Evolutionary conservation across 1,284 basidiomycete species (phyloP), one percentile per base, ranked within the genome.

Genomic region (Laetiporus sulphureus): DNA sequence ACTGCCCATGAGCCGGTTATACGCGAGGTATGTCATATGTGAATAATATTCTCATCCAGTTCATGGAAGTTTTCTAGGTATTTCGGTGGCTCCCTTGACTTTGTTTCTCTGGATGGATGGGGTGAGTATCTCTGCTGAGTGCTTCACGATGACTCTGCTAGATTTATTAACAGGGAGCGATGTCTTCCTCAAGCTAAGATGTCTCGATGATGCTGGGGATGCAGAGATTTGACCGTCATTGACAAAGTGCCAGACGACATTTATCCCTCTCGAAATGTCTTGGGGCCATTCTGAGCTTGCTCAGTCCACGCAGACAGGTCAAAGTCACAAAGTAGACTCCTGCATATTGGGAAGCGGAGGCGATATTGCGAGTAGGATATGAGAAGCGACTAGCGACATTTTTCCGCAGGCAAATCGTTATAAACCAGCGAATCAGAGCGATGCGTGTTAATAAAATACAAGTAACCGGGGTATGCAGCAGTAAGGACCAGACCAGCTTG

Each of bases 1-100:
- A 0, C 64, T 92, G 42, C 90, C 90, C 3, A 86, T 92, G 83
- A 88, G 88, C 57, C 75, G 77, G 49, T 62, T 92, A 38, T 92
- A 92, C 56, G 80, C 87, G 19, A 79, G 66, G 70, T 79, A 56
- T 45, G 71, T 57, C 32, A 19, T 13, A 33, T 32, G 11, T 27
- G 7, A n/a, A 15, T 23, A 37, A 24, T 10, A 12, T 11, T 13
- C 10, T 8, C 8, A 31, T 39, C 13, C 4, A 8, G 32, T n/a
- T 18, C 4, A 6, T 18, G 1, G 23, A 25, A 15, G 29, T 42
- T 31, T 27, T 22, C 24, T 23, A 81, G 78, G 50, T 87, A 88
- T 55, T 88, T 92, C 57, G 84, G 83, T 25, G 83, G 87, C 24
- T 79, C 83, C 3, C 66, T 91, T 20, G 82, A 90, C 52, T 65